Percentiles rank a stretch among this genome's conserved stretches.
These are phyloP conservation scores for Coprinopsis sp. DNA, from an alignment of 768 basidiomycete genomes.

Conservation along the genomic window DNA sequence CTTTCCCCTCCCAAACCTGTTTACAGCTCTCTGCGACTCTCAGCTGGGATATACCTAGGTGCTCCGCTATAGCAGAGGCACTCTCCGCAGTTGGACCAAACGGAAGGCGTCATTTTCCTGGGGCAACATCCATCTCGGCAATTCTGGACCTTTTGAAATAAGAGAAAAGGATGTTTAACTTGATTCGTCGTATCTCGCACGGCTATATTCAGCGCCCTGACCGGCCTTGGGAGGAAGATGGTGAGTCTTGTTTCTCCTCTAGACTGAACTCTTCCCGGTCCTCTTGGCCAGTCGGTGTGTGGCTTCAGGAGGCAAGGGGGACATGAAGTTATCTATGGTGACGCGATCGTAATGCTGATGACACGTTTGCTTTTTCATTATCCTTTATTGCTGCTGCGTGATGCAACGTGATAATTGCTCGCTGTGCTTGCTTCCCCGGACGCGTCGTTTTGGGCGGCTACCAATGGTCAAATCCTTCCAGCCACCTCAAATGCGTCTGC, in stretches of 20 bases:
- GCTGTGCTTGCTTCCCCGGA: background rate
- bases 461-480: too few relatives aligned
- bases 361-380: background rate
- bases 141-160: background rate
- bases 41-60: background rate
- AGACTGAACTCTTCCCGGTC: conserved; percentile 20
- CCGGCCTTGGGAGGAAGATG: conserved; percentile 74
- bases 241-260: conserved; percentile 36
- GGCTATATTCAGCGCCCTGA: conserved; percentile 68
- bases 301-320: background rate
- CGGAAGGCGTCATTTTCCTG: background rate
- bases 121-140: background rate
- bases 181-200: conserved; percentile 67
- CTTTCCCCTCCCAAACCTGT: background rate
- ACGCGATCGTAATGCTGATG: background rate
- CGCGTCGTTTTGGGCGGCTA: conserved; percentile 12
- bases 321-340: background rate
- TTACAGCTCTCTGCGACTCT: background rate
- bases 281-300: background rate
- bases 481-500: conserved; percentile 74
- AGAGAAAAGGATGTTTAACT: conserved; percentile 52
- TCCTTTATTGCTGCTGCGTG: background rate
- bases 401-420: background rate
- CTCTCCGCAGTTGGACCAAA: background rate
- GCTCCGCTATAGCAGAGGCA: background rate